Percentiles rank a stretch among this genome's conserved stretches.
phyloP scores from a whole-genome alignment of 1,139 yeast species.

The Saccharomyces pastorianus region DNA sequence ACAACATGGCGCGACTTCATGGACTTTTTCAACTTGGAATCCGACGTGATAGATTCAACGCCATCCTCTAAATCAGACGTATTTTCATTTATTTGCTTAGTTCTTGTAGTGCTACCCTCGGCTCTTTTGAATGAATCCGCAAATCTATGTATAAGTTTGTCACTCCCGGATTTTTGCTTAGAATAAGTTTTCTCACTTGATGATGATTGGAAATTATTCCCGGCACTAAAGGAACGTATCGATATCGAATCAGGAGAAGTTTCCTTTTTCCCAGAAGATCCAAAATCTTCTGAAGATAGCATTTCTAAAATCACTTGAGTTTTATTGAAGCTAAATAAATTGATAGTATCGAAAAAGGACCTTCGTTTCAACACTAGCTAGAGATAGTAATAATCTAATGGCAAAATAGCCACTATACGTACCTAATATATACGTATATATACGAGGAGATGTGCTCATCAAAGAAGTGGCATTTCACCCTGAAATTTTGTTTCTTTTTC shows the following conservation, averaged over 20 bases:
- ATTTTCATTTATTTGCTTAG: background rate
- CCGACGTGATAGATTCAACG: conserved; percentile 6
- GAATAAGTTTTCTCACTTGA: background rate
- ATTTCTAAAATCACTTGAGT: background rate
- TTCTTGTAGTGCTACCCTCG: background rate
- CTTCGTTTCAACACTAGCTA: background rate
- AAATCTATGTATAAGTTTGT: conserved; percentile 5
- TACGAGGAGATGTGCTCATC: background rate
- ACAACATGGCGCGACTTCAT: conserved; percentile 43
- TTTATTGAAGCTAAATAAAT: background rate
- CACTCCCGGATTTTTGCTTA: background rate
- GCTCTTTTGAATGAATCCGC: conserved; percentile 14
- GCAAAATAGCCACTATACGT: background rate
- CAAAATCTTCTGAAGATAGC: background rate
- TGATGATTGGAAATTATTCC: background rate
- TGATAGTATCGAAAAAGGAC: background rate
- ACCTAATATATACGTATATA: background rate
- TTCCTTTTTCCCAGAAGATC: background rate
- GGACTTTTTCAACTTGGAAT: conserved; percentile 34
- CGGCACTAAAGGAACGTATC: background rate
- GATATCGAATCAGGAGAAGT: background rate
- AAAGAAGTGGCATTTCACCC: background rate
- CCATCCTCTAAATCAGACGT: conserved; percentile 9
- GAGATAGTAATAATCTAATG: background rate
- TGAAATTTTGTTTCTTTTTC: background rate